phyloP scores from a whole-genome alignment of 1,139 yeast genomes.

The Suhomyces wounanorum region DNA sequence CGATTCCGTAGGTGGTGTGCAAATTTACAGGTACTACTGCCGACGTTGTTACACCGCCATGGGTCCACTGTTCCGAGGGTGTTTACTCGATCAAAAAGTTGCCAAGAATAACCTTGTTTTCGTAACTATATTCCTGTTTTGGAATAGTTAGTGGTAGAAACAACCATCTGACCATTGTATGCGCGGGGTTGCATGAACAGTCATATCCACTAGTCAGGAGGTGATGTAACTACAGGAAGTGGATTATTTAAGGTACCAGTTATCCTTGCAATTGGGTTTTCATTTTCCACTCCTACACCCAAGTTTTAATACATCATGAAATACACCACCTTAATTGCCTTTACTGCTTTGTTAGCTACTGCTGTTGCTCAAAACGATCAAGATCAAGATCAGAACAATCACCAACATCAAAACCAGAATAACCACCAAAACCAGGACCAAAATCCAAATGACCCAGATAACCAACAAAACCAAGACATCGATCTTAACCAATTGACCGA shows the following conservation, averaged over 20 bases:
- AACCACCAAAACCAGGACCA: background rate
- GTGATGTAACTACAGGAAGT: background rate
- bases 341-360: background rate
- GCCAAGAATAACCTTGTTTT: background rate
- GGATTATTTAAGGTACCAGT: background rate
- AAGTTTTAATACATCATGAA: background rate
- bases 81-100: background rate
- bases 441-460: background rate
- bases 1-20: background rate
- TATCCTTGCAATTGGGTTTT: background rate
- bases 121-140: background rate
- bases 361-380: background rate
- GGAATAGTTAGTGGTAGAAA: background rate
- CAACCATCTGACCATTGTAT: background rate
- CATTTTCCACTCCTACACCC: background rate
- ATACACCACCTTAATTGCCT: conserved; percentile 4
- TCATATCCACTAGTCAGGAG: background rate
- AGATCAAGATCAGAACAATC: background rate
- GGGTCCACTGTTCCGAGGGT: background rate
- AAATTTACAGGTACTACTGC: background rate
- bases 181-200: background rate
- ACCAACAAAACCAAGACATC: background rate
- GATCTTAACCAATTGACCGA: background rate
- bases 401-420: background rate
- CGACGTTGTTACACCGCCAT: background rate